Base-by-base conservation (phyloP, 768 basidiomycete genomes). In the Crepidotus variabilis region DNA sequence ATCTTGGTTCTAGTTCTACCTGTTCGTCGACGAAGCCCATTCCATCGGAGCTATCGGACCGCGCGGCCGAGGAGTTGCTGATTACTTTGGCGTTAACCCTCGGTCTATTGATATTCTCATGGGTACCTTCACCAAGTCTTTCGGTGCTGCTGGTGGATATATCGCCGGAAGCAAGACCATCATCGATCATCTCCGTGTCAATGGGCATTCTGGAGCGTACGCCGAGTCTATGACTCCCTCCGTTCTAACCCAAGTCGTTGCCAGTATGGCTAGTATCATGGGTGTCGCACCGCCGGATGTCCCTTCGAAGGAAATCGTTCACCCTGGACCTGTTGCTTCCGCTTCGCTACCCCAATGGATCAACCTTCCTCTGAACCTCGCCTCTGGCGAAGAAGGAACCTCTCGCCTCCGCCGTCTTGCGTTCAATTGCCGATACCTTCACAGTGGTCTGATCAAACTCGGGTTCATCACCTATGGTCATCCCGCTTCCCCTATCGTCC, bases 61-160 rank as follows among this genome's bases (percentile, higher is more conserved):
- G 5, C 83, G 90, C 62, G 97, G 97, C 6, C 92, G 97, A 35
- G 97, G 97, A 56, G 90, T 99, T 8, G 85, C 87, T 51, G 95
- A 99, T 68, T 99, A 96, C 75, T 99, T 96, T 69, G 84, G 83
- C 49, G 75, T 98, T 56, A 75, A 89, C 61, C 94, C 97, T 10
- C 78, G 80, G 2, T 78, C 79, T 7, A 81, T 98, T 60, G 97
- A 99, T 67, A 80, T 99, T 59, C 83, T 97, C 59, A 99, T 99
- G 97, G 97, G 97, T 50, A 99, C 97, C 0, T 97, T 99, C 71
- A 99, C 96, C 22, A 93, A 92, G 70, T 92, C 91, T 0, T 95
- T 95, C 65, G 93, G 92, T 54, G 90, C 94, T 0, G 89, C 94
- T 0, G 96, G 96, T 47, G 96, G 97, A 2, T 98, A 98, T 73